Percentiles rank a stretch among this genome's conserved stretches.
Evolutionary conservation across 495 filamentous ascomycete genomes (phyloP).

Genomic region (Endocarpon pusillum): DNA sequence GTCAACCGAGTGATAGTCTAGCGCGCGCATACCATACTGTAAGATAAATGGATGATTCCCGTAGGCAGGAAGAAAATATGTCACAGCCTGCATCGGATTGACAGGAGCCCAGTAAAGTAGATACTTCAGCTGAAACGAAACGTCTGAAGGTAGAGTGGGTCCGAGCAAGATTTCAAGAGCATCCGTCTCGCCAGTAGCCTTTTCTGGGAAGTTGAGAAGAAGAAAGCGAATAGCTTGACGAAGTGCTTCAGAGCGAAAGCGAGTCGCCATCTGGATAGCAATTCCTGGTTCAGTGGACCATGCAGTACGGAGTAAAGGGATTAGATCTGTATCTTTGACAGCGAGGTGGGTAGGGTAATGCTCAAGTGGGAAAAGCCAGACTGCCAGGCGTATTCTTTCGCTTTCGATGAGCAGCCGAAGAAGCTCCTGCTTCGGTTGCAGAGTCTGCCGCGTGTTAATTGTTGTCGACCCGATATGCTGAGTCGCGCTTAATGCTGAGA

Average conservation of each 20-base stretch:
- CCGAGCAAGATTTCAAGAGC: slow-evolving; percentile 71
- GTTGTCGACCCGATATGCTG: slow-evolving; percentile 36
- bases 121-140: slow-evolving; percentile 79
- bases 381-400: slow-evolving; percentile 63
- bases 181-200: slow-evolving; percentile 59
- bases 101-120: slow-evolving; percentile 88
- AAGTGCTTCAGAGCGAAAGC: slow-evolving; percentile 62
- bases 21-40: slow-evolving; percentile 90
- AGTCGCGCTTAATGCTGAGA: slow-evolving; percentile 38
- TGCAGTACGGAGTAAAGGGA: slow-evolving; percentile 52
- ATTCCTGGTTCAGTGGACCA: slow-evolving; percentile 72
- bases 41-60: slow-evolving; percentile 87
- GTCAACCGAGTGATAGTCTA: slow-evolving; percentile 86
- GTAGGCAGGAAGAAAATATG: slow-evolving; percentile 83
- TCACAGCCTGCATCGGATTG: slow-evolving; percentile 81
- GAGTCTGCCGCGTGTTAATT: slow-evolving; percentile 38
- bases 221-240: slow-evolving; percentile 58
- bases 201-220: slow-evolving; percentile 66
- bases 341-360: slow-evolving; percentile 41
- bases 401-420: slow-evolving; percentile 64
- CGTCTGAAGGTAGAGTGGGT: slow-evolving; percentile 53
- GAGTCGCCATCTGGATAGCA: slow-evolving; percentile 60
- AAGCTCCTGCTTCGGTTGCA: slow-evolving; percentile 66
- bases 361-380: slow-evolving; percentile 78
- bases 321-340: slow-evolving; percentile 7